Percentiles rank a stretch among this genome's conserved stretches.
These are phyloP conservation scores for Macadamia tetraphylla DNA, from an alignment of 164 flowering plant genomes.

Conservation along the genomic window DNA sequence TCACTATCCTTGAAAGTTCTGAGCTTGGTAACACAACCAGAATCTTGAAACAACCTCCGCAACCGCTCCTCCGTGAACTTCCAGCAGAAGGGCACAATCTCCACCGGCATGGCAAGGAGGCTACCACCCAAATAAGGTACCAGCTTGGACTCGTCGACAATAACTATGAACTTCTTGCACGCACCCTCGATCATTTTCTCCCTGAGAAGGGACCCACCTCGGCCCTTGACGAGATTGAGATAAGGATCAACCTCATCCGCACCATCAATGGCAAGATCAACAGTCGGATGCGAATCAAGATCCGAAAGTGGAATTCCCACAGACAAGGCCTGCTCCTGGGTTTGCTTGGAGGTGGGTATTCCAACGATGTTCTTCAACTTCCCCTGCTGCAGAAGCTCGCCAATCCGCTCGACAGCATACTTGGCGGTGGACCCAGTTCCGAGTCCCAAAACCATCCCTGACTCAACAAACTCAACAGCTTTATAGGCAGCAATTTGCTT, in stretches of 20 bases:
- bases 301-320: conserved; percentile 75
- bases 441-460: conserved; percentile 89
- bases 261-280: conserved; percentile 89
- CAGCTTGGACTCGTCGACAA: conserved; percentile 76
- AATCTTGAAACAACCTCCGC: conserved; percentile 43
- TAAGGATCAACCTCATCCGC: conserved; percentile 89
- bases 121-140: conserved; percentile 64
- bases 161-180: conserved; percentile 56
- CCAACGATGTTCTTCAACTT: conserved; percentile 68
- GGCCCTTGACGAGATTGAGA: conserved; percentile 78
- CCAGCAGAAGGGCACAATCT: conserved; percentile 83
- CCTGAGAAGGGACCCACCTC: conserved; percentile 87
- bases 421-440: conserved; percentile 93
- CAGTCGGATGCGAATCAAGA: conserved; percentile 60
- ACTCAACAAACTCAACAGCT: conserved; percentile 81
- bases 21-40: conserved; percentile 68
- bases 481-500: conserved; percentile 83
- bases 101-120: conserved; percentile 84
- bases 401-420: conserved; percentile 69
- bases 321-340: conserved; percentile 65
- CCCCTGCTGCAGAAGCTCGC: conserved; percentile 58
- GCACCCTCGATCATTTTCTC: conserved; percentile 90
- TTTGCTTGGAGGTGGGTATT: conserved; percentile 73
- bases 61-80: conserved; percentile 50
- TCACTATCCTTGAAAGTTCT: conserved; percentile 33